Percentiles rank a stretch among this genome's conserved stretches.
Evolutionary conservation across 306 rosid genomes (phyloP).

Genomic region (Boehmeria nivea): DNA sequence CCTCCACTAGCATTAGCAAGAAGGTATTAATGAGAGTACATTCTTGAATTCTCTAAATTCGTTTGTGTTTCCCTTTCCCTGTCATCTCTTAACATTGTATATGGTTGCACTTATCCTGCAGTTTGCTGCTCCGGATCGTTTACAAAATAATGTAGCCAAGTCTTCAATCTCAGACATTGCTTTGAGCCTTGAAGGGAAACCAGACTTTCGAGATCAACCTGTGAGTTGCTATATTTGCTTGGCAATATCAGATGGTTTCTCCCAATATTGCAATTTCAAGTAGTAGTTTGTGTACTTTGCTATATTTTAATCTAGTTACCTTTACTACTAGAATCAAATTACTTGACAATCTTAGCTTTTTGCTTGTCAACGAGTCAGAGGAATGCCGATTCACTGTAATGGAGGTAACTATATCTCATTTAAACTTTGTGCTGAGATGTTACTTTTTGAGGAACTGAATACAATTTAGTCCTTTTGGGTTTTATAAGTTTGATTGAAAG

Average conservation of each 20-base stretch:
- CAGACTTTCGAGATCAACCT: conserved; percentile 4
- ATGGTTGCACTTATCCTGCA: neutral
- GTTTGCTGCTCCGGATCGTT: conserved; percentile 20
- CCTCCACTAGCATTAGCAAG: conserved; percentile 34
- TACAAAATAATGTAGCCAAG: conserved; percentile 3
- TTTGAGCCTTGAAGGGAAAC: conserved; percentile 4
- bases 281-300: too few species aligned
- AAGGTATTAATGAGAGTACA: conserved; percentile 60
- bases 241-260: too few species aligned
- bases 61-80: neutral
- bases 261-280: too few species aligned
- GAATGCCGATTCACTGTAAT: conserved; percentile 38
- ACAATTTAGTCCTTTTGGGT: neutral
- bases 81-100: neutral
- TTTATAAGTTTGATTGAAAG: neutral
- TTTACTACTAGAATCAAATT: too few species aligned
- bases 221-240: conserved; percentile 17
- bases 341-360: too few species aligned
- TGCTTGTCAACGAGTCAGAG: conserved; percentile 38
- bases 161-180: neutral
- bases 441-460: neutral
- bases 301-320: too few species aligned
- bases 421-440: conserved; percentile 15
- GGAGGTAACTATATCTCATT: conserved; percentile 44
- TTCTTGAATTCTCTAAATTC: neutral